Evolutionary conservation across 2,329 filamentous ascomycete genomes (phyloP), one percentile per base, ranked within the genome.

Genomic region (Calonectria hawksworthii): DNA sequence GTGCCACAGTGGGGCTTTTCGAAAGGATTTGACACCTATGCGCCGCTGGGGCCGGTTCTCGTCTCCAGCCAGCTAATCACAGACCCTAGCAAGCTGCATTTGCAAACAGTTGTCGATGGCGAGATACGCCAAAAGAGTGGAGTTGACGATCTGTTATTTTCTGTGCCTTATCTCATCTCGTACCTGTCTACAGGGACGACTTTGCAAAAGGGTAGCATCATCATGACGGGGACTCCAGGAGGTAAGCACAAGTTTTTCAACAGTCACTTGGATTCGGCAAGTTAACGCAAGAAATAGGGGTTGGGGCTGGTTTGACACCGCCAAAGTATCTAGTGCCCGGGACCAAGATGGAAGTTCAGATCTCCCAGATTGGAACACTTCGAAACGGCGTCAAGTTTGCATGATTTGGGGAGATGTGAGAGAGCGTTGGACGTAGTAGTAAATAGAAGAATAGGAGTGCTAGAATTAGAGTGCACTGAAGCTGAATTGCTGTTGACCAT

Each of bases 1-100:
- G 88, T 91, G 0, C 90, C 89, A 0, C 90, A 92, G 78, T 92
- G 89, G 88, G 86, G 87, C 0, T 92, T 91, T 75, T 87, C 85
- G 21, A 92, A 92, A 76, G 88, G 89, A 0, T 92, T 92, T 69
- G 90, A 92, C 75, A 89, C 86, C 0, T 92, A 86, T 75, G 88
- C 88, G 0, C 91, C 90, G 0, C 71, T 92, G 0, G 90, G 90
- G 0, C 90, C 90, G 0, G 75, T 47, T 0, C 81, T 92, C 0
- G 88, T 92, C 0, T 82, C 83, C 1, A 81, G 83, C 0, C 80
- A 81, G 1, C 70, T 90, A 0, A 79, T 92, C 0, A 79, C 82
- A 0, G 87, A 89, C 67, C 88, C 89, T 0, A 80, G 79, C 1
- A 77, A 80, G 21, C 82, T 92, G 54, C 79, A 82, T 0, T 77